A percentile compares a stretch with the other conserved stretches of the same genome.
Evolutionary conservation across 768 basidiomycete genomes (phyloP).

Genomic region (Amanita jacksonii): DNA sequence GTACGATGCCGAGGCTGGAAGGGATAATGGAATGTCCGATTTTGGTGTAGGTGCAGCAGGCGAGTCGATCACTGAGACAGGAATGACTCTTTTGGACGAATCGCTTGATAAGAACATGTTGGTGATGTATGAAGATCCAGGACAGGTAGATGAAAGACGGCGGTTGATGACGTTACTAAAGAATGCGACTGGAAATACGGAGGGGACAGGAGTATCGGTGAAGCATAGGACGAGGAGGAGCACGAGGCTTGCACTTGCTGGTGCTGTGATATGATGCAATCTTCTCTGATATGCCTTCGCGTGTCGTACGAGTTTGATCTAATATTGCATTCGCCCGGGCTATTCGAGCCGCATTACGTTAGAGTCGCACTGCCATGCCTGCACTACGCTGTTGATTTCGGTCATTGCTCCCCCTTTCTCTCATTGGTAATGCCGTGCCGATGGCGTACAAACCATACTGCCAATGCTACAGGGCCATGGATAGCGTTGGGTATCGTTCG

Average conservation of each 20-base stretch:
- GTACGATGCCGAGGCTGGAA: constrained; percentile 16
- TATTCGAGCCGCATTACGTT: too few species aligned
- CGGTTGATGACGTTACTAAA: constrained; percentile 48
- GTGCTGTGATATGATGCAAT: too few species aligned
- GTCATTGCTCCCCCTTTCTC: too few species aligned
- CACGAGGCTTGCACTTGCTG: background rate
- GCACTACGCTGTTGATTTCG: too few species aligned
- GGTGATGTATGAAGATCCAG: constrained; percentile 63
- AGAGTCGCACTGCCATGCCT: too few species aligned
- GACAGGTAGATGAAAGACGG: constrained; percentile 46
- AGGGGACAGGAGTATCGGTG: background rate
- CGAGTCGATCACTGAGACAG: background rate
- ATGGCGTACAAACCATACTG: too few species aligned
- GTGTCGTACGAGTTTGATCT: too few species aligned
- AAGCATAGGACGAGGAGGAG: constrained; percentile 4
- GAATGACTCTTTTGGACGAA: constrained; percentile 8
- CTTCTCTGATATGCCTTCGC: too few species aligned
- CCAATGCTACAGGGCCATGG: too few species aligned
- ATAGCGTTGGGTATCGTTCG: too few species aligned
- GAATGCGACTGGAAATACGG: constrained; percentile 7
- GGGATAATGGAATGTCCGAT: constrained; percentile 20
- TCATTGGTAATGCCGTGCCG: too few species aligned
- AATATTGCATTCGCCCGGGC: too few species aligned
- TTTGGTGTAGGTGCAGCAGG: constrained; percentile 15
- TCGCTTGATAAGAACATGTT: constrained; percentile 37